These are phyloP conservation scores for Suhomyces terraborum DNA, from an alignment of 1,139 yeast species.

Conservation along the genomic window DNA sequence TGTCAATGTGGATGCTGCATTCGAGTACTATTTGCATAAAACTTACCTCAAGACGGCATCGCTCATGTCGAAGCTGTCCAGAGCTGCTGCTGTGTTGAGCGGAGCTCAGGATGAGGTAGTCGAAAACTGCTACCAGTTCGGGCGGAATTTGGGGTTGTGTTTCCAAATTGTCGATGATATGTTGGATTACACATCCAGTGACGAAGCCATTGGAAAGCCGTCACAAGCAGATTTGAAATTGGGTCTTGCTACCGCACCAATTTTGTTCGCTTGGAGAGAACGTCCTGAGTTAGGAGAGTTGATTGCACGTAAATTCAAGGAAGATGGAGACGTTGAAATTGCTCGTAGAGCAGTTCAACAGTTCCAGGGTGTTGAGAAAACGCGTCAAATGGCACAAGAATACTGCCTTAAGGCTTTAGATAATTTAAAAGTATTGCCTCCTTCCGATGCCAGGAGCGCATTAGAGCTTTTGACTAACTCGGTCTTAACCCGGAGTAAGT, in stretches of 20 bases:
- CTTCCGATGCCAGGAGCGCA: constrained; percentile 87
- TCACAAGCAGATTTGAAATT: constrained; percentile 91
- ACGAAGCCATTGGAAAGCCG: constrained; percentile 86
- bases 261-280: constrained; percentile 89
- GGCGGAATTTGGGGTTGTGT: constrained; percentile 90
- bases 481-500: constrained; percentile 77
- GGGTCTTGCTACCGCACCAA: constrained; percentile 97
- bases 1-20: constrained; percentile 80
- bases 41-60: constrained; percentile 95
- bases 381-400: constrained; percentile 72
- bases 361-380: constrained; percentile 74
- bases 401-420: constrained; percentile 76
- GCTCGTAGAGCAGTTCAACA: constrained; percentile 74
- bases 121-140: constrained; percentile 87
- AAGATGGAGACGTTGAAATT: constrained; percentile 79
- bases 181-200: constrained; percentile 88
- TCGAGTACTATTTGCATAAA: constrained; percentile 91
- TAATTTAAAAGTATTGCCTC: constrained; percentile 76
- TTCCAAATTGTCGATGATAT: constrained; percentile 96
- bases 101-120: constrained; percentile 76
- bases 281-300: constrained; percentile 81
- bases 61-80: constrained; percentile 89
- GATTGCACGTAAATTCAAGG: constrained; percentile 78
- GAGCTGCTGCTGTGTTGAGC: constrained; percentile 91
- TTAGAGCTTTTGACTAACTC: constrained; percentile 82